Percentiles rank a stretch among this genome's conserved stretches.
Conservation (phyloP, 2,329 filamentous ascomycete genomes). For the Stagonosporopsis cucurbitacearum region DNA sequence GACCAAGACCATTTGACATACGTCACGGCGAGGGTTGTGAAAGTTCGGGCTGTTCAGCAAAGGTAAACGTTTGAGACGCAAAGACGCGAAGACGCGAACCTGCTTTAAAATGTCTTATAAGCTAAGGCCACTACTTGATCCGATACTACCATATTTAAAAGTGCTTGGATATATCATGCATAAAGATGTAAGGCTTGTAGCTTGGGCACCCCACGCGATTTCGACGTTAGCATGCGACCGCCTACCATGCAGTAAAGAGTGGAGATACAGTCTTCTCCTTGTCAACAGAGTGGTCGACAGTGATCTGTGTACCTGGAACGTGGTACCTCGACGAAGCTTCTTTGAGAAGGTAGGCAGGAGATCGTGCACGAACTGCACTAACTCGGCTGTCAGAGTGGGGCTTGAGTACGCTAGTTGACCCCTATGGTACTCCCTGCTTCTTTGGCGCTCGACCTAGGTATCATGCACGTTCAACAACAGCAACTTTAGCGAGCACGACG, state of each 20-base stretch:
- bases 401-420: neutral
- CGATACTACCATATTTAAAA: too few relatives aligned
- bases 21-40: too few relatives aligned
- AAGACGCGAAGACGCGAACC: too few relatives aligned
- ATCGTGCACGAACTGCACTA: neutral
- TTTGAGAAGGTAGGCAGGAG: too few relatives aligned
- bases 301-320: neutral
- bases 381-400: constrained; percentile 2
- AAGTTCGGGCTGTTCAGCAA: too few relatives aligned
- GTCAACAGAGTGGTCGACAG: too few relatives aligned
- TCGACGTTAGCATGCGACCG: neutral
- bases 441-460: neutral
- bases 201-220: neutral
- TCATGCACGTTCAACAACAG: constrained; percentile 9
- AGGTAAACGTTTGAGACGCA: too few relatives aligned
- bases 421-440: constrained; percentile 6
- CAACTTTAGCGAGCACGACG: constrained; percentile 7
- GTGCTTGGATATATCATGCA: too few relatives aligned
- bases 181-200: neutral
- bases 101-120: too few relatives aligned
- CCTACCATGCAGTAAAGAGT: neutral
- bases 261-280: too few relatives aligned
- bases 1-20: too few relatives aligned
- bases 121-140: too few relatives aligned
- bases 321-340: constrained; percentile 1